Evolutionary conservation across 306 rosid genomes (phyloP), one percentile per base, ranked within the genome.

Genomic region (Canavalia gladiata): DNA sequence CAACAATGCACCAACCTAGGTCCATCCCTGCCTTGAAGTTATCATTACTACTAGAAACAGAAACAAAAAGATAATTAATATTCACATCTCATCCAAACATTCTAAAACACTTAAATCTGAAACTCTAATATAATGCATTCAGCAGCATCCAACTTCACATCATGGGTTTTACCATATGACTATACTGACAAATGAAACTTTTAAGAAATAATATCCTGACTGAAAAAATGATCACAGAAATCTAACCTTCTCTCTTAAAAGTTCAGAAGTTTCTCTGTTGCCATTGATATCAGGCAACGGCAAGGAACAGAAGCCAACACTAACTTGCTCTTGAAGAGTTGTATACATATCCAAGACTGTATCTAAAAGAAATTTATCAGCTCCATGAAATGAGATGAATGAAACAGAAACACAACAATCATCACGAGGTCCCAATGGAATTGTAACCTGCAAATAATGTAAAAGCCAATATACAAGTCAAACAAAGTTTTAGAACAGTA

Each of bases 351-450:
- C 97, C 94, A 94, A 84, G 83, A 94, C 84, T 41, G 84, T 90
- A 77, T 91, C 93, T 69, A 94, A 97, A 86, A 94, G 98, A 94
- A 94, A 94, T 69, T 94, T 94, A 86, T 94, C 98, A 31, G 84
- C 88, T 69, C 95, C 92, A 67, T 91, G 98, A 71, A 41, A 84
- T 18, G 94, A 84, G 69, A 91, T 74, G 82, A 91, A 85, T 68
- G 98, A 94, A 82, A 94, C 84, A 83, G 95, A 94, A 78, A 88
- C 79, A 49, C 92, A 91, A 85, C 77, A 82, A 74, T 73, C 88
- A 55, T 88, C 82, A 62, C 84, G 90, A 86, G 56, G 79, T 87
- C 95, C 97, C 64, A 94, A 72, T 3, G 98, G 98, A 87, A 94
- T 72, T 45, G 92, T 68, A 85, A 81, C 98, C 98, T 94, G 89